phyloP scores from a whole-genome alignment of 2,329 filamentous ascomycete genomes.

The Nigrospora oryzae region DNA sequence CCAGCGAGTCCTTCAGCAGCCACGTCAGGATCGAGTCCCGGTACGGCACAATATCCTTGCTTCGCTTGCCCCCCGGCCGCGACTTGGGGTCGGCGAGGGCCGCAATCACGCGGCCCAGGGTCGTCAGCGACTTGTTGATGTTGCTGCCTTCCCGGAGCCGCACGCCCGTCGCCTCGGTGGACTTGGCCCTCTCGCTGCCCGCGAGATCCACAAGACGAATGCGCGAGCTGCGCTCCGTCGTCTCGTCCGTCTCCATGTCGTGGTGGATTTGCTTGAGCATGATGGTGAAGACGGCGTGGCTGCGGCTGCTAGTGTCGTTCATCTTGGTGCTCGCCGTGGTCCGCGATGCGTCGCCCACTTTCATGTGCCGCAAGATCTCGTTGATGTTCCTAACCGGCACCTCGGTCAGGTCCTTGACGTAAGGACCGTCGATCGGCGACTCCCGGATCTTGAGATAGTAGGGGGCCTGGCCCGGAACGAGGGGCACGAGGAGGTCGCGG shows the following conservation, averaged over 20 bases:
- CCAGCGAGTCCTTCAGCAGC: conserved; percentile 91
- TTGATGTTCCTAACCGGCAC: conserved; percentile 79
- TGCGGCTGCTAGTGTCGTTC: conserved; percentile 97
- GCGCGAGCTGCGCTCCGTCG: conserved; percentile 85
- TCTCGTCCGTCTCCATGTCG: conserved; percentile 94
- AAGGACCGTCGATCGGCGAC: conserved; percentile 88
- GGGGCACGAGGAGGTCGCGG: conserved; percentile 79
- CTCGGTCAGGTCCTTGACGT: conserved; percentile 93
- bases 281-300: conserved; percentile 95
- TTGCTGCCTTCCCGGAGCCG: conserved; percentile 91
- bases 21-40: conserved; percentile 77
- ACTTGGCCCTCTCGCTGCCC: conserved; percentile 88
- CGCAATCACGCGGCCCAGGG: conserved; percentile 89
- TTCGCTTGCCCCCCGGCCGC: conserved; percentile 40
- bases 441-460: conserved; percentile 97
- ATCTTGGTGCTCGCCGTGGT: conserved; percentile 95
- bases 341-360: conserved; percentile 75
- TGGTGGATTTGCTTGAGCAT: conserved; percentile 98
- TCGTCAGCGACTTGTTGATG: conserved; percentile 98
- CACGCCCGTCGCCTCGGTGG: conserved; percentile 88
- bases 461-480: conserved; percentile 60
- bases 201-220: conserved; percentile 94
- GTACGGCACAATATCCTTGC: conserved; percentile 70
- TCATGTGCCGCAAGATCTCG: conserved; percentile 88
- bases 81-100: conserved; percentile 69